These are phyloP conservation scores for Phoenix dactylifera DNA, from an alignment of 176 grass and related monocot species.

Conservation along the genomic window DNA sequence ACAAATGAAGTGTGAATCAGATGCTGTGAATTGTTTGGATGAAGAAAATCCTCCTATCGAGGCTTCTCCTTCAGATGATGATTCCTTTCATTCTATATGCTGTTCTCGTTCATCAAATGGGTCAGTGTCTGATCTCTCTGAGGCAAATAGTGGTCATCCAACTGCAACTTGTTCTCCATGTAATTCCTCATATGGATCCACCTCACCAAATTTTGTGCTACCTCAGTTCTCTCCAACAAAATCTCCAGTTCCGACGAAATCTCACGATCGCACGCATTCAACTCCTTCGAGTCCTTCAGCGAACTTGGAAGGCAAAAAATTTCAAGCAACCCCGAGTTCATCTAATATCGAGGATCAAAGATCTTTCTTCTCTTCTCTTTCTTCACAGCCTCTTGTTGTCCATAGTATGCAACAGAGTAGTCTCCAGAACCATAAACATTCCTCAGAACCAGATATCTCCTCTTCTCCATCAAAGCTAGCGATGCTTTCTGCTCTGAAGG, in stretches of 20 bases:
- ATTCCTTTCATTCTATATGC: constrained; percentile 66
- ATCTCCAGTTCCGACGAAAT: constrained; percentile 7
- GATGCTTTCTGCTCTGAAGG: no score
- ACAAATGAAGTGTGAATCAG: constrained; percentile 11
- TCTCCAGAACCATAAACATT: no score
- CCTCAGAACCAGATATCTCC: no score
- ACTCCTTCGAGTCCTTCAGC: constrained; percentile 13
- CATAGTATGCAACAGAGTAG: neutral
- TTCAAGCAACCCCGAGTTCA: constrained; percentile 20
- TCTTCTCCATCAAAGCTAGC: no score
- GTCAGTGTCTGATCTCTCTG: constrained; percentile 37
- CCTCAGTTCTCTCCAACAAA: neutral
- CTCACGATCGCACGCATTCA: constrained; percentile 19
- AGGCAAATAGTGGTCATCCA: constrained; percentile 16
- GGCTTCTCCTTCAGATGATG: neutral
- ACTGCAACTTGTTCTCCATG: constrained; percentile 14
- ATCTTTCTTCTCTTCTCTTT: constrained; percentile 8
- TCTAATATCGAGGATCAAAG: constrained; percentile 14
- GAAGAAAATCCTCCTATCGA: constrained; percentile 13
- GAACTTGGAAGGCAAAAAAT: neutral
- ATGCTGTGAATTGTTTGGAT: constrained; percentile 16
- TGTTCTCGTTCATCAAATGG: constrained; percentile 31
- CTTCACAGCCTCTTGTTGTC: constrained; percentile 21
- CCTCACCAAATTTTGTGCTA: neutral
- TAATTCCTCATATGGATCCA: constrained; percentile 5